A percentile compares a stretch with the other conserved stretches of the same genome.
These are phyloP conservation scores for Moringa oleifera DNA, from an alignment of 345 rosid genomes.

Conservation along the genomic window DNA sequence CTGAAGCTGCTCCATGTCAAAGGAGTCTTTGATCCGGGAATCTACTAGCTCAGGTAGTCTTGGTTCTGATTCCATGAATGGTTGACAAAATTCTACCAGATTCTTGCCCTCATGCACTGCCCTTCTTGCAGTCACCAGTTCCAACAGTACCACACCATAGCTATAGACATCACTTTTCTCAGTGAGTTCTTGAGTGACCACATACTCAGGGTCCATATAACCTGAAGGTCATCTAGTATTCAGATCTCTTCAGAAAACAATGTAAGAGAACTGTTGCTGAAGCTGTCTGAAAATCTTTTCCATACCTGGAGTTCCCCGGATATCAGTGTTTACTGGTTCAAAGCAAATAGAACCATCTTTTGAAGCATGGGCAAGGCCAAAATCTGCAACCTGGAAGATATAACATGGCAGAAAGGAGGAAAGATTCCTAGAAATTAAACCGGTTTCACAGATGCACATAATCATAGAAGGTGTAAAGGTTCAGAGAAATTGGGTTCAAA, in stretches of 20 bases:
- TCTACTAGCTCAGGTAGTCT: conserved; percentile 64
- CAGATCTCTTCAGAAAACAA: conserved; percentile 10
- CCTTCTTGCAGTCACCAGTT: conserved; percentile 65
- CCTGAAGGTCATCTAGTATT: conserved; percentile 42
- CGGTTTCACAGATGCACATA: neutral
- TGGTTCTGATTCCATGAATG: conserved; percentile 46
- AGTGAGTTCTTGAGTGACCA: conserved; percentile 77
- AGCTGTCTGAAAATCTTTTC: conserved; percentile 5
- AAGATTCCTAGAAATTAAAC: conserved; percentile 6
- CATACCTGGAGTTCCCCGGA: conserved; percentile 98
- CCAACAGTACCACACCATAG: conserved; percentile 88
- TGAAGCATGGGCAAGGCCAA: conserved; percentile 90
- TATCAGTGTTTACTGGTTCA: conserved; percentile 79
- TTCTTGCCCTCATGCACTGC: conserved; percentile 78
- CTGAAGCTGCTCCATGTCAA: conserved; percentile 74
- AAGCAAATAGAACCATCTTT: conserved; percentile 85
- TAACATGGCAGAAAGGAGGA: conserved; percentile 11
- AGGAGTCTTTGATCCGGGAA: conserved; percentile 45
- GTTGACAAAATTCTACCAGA: conserved; percentile 67
- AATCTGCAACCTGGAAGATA: conserved; percentile 82
- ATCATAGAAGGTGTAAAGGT: neutral
- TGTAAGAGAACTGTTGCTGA: neutral
- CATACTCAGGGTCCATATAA: conserved; percentile 93
- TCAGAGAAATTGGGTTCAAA: neutral
- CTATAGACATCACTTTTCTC: conserved; percentile 92